These are phyloP conservation scores for Sporisorium sorghi DNA, from an alignment of 1,284 basidiomycete species.

Conservation along the genomic window DNA sequence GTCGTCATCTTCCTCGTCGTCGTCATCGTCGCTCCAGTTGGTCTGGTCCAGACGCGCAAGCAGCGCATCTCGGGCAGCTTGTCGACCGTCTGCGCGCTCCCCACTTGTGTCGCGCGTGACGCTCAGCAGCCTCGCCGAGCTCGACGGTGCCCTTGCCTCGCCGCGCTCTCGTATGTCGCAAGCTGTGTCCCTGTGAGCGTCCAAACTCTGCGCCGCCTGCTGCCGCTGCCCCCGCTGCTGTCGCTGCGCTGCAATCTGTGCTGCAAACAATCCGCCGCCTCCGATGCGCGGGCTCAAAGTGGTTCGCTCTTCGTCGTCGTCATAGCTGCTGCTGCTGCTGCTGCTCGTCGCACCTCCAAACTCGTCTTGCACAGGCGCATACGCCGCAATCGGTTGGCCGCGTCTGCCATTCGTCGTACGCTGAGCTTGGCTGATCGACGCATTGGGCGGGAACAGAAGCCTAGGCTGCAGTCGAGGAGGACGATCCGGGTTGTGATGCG, in stretches of 20 bases:
- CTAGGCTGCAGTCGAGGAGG: conserved; percentile 44
- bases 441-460: conserved; percentile 40
- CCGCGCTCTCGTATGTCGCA: not conserved
- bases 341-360: conserved; percentile 15
- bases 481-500: conserved; percentile 27
- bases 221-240: too few species aligned
- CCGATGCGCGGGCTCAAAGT: conserved; percentile 12
- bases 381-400: not conserved
- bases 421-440: conserved; percentile 3
- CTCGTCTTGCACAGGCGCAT: conserved; percentile 13
- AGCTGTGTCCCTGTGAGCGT: not conserved
- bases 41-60: conserved; percentile 48
- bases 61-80: conserved; percentile 29
- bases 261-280: conserved; percentile 37
- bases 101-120: conserved; percentile 4
- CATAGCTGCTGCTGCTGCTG: conserved; percentile 17
- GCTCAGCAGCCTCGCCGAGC: conserved; percentile 20
- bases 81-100: conserved; percentile 5
- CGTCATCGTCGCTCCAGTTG: conserved; percentile 54
- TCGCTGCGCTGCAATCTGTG: conserved; percentile 30
- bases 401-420: not conserved
- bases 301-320: conserved; percentile 3
- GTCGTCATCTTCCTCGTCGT: conserved; percentile 21
- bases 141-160: conserved; percentile 12
- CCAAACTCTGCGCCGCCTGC: too few species aligned